A percentile compares a stretch with the other conserved stretches of the same genome.
phyloP scores from a whole-genome alignment of 768 basidiomycete species.

The Boletus eberwhitei region DNA sequence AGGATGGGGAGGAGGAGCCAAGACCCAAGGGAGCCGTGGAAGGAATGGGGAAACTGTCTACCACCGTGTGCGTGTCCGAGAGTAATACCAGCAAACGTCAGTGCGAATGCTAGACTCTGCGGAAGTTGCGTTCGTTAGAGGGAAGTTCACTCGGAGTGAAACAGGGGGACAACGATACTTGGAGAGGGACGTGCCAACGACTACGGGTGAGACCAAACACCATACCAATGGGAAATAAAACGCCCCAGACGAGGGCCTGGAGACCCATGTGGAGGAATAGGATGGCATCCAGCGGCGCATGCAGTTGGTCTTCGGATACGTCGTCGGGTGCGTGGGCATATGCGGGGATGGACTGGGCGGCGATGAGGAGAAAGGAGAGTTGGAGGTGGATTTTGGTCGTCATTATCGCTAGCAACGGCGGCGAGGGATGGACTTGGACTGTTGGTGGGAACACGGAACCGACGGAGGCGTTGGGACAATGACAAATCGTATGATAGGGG shows the following conservation, averaged over 20 bases:
- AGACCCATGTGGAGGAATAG: conserved; percentile 82
- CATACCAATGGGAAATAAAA: conserved; percentile 85
- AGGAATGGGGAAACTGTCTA: conserved; percentile 67
- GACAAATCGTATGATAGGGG: neutral
- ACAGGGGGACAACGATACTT: conserved; percentile 35
- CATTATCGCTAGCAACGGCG: neutral
- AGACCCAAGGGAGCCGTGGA: conserved; percentile 65
- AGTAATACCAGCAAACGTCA: conserved; percentile 71
- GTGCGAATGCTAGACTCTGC: conserved; percentile 61
- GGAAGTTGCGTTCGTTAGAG: neutral
- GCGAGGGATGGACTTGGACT: neutral
- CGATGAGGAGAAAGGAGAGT: conserved; percentile 10
- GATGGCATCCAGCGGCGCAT: conserved; percentile 69
- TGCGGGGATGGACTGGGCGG: conserved; percentile 2
- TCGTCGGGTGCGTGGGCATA: conserved; percentile 60
- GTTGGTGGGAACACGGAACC: too few relatives aligned
- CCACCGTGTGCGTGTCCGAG: conserved; percentile 89
- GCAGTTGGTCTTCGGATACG: conserved; percentile 58
- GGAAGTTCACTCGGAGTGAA: neutral
- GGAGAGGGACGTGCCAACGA: conserved; percentile 88
- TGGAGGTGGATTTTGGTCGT: neutral
- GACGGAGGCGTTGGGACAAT: neutral
- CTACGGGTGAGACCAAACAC: conserved; percentile 73
- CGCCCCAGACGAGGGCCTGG: conserved; percentile 78
- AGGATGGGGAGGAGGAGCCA: conserved; percentile 57